Evolutionary conservation across 2,329 filamentous ascomycete species (phyloP).

Genomic region (Trichoderma asperellum): DNA sequence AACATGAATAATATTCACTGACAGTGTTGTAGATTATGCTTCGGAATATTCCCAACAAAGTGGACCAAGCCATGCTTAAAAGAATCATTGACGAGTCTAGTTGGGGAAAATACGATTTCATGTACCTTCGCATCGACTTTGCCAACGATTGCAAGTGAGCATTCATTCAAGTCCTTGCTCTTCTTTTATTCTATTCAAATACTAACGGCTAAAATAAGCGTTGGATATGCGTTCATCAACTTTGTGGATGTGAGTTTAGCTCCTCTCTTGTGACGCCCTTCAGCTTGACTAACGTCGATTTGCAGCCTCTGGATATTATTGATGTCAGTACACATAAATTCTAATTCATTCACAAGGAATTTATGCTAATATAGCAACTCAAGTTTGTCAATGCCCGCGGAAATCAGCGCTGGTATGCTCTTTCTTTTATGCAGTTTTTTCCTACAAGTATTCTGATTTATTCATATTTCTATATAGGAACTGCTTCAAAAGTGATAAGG

Average conservation of each 20-base stretch:
- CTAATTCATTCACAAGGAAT: too few relatives aligned
- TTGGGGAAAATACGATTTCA: conserved; percentile 86
- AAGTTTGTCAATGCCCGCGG: conserved; percentile 73
- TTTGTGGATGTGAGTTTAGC: conserved; percentile 72
- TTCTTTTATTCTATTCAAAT: background rate
- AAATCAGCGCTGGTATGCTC: conserved; percentile 68
- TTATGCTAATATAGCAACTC: conserved; percentile 31
- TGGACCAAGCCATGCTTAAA: conserved; percentile 78
- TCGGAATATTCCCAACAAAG: conserved; percentile 90
- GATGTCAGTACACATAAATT: conserved; percentile 52
- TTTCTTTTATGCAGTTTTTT: background rate
- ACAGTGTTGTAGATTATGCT: conserved; percentile 74
- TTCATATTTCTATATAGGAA: conserved; percentile 57
- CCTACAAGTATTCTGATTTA: background rate
- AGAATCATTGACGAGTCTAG: conserved; percentile 76
- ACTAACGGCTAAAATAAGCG: conserved; percentile 55
- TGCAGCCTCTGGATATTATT: conserved; percentile 72
- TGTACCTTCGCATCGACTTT: conserved; percentile 92
- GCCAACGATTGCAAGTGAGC: conserved; percentile 80
- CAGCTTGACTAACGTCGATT: background rate
- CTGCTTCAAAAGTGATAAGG: conserved; percentile 80
- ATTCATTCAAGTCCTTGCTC: conserved; percentile 31
- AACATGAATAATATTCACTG: conserved; percentile 4
- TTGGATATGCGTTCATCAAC: conserved; percentile 97
- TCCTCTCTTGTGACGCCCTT: background rate